phyloP scores from a whole-genome alignment of 2,329 filamentous ascomycete genomes.

The Trichoderma sp. region DNA sequence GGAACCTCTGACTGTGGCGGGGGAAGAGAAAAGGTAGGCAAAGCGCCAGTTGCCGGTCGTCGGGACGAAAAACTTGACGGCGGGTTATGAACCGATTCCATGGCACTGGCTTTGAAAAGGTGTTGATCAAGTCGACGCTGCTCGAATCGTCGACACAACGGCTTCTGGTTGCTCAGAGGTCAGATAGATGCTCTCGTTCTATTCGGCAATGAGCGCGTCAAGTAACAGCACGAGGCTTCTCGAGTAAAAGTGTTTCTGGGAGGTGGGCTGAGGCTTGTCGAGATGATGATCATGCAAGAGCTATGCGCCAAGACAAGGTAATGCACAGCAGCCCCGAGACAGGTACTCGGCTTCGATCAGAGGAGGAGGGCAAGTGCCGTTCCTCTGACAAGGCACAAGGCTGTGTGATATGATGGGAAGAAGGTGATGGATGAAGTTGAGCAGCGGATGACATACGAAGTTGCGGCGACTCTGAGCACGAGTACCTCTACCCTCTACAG shows the following conservation, averaged over 20 bases:
- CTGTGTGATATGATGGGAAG: background rate
- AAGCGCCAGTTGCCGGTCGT: constrained; percentile 36
- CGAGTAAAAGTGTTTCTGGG: background rate
- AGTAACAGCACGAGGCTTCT: background rate
- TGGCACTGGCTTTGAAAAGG: constrained; percentile 20
- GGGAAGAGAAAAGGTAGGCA: constrained; percentile 41
- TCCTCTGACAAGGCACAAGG: background rate
- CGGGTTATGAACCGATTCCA: constrained; percentile 30
- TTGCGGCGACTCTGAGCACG: background rate
- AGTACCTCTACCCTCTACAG: background rate
- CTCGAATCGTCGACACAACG: background rate
- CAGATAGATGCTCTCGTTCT: background rate
- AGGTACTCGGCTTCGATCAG: background rate
- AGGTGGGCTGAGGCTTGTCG: background rate
- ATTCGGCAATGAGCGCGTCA: background rate
- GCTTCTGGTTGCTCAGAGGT: background rate
- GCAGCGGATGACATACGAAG: background rate
- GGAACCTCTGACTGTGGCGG: constrained; percentile 40
- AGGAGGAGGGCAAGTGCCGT: background rate
- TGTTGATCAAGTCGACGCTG: background rate
- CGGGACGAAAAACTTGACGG: constrained; percentile 37
- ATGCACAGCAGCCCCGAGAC: background rate
- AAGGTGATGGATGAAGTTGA: background rate
- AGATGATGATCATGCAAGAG: background rate
- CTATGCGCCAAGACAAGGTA: background rate